phyloP scores from a whole-genome alignment of 495 filamentous ascomycete genomes.

The Staphylotrichum tortipilum region DNA sequence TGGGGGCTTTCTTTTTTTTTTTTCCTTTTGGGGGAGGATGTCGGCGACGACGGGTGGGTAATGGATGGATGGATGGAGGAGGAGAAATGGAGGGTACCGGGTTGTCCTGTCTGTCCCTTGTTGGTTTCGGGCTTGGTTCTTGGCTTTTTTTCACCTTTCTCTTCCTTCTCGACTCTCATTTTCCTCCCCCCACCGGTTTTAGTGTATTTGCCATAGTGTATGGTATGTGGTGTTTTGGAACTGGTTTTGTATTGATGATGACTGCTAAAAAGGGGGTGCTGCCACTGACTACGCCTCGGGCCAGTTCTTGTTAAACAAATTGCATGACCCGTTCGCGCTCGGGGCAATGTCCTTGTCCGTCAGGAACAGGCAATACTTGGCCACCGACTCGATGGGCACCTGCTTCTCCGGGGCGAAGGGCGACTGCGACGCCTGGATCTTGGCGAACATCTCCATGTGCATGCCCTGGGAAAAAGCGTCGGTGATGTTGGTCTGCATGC shows the following conservation, averaged over 20 bases:
- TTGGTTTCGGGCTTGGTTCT: not conserved
- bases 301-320: conserved; percentile 33
- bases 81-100: not conserved
- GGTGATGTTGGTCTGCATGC: conserved; percentile 49
- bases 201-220: not conserved
- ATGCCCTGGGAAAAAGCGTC: conserved; percentile 40
- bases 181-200: not conserved
- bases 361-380: conserved; percentile 36
- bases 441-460: conserved; percentile 36
- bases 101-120: not conserved
- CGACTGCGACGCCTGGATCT: conserved; percentile 18
- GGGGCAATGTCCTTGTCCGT: conserved; percentile 29
- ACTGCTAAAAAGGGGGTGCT: no score
- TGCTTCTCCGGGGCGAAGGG: conserved; percentile 15
- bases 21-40: not conserved
- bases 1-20: not conserved
- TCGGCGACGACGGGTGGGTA: no score
- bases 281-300: conserved; percentile 25
- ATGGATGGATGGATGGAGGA: not conserved
- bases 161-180: conserved; percentile 6
- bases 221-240: not conserved
- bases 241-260: not conserved
- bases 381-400: conserved; percentile 25
- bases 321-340: conserved; percentile 29
- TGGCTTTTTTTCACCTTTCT: no score